Evolutionary conservation across 495 filamentous ascomycete genomes (phyloP), one percentile per base, ranked within the genome.

Genomic region (Amorphotheca resinae): DNA sequence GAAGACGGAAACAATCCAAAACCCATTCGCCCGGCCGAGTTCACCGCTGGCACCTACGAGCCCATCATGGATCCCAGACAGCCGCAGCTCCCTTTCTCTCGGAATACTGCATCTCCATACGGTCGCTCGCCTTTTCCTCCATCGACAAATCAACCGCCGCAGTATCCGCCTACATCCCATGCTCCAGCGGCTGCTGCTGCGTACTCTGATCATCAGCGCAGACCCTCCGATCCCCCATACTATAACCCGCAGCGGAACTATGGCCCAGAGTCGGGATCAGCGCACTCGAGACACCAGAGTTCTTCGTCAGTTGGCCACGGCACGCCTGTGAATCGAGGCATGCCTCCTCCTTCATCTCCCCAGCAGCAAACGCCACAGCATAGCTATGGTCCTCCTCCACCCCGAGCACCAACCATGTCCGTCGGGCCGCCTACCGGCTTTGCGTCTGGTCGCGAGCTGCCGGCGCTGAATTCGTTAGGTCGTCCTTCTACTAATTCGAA

Each of bases 281-380:
- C 60, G 21, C 71, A 75, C 53, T 61, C 69, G 46, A 69, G 70
- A 50, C 69, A 73, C 48, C 67, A 60, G 37, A 73, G 71, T 58
- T 50, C 67, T 18, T 72, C 71, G 18, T 72, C 71, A 14, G 57
- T 72, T 46, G 49, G 57, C 12, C 64, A 64, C 20, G 66, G 61
- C 7, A 59, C 65, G 8, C 47, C 59, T 32, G 55, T 70, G 31
- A 64, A 58, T 54, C 64, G 69, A 51, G 62, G 48, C 28, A 72
- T 73, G 68, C 69, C 68, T 41, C 72, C 70, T 30, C 69, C 70
- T 4, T 73, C 70, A 22, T 64, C 72, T 38, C 67, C 68, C 0
- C 69, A 67, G 51, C 67, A 64, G 46, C 46, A 52, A 41, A 22
- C 45, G 41, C 45, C 48, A 8, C 42, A 49, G 25, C 49, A 55